Evolutionary conservation across 2,329 filamentous ascomycete species (phyloP).

Genomic region (Beauveria sp.): DNA sequence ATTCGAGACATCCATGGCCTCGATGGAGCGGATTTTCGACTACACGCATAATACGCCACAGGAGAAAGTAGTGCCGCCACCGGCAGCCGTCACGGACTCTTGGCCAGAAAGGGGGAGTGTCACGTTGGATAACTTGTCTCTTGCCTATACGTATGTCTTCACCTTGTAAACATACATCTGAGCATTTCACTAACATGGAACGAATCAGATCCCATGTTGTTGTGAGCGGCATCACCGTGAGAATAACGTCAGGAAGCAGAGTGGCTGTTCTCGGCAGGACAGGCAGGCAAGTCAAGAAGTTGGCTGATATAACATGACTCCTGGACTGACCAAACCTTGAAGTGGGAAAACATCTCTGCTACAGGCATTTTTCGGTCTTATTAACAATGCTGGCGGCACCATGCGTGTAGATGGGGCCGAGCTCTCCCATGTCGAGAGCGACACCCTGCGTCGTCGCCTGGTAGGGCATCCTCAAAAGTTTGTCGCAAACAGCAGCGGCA

Average conservation of each 20-base stretch:
- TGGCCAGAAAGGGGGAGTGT: neutral
- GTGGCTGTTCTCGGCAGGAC: slow-evolving; percentile 2
- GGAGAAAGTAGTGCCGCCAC: neutral
- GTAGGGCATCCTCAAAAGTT: too few relatives aligned
- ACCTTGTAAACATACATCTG: too few relatives aligned
- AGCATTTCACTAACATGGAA: neutral
- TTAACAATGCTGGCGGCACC: neutral
- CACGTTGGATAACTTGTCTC: neutral
- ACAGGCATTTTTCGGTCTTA: slow-evolving; percentile 3
- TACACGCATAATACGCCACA: neutral
- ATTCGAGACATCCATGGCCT: neutral
- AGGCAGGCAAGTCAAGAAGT: neutral
- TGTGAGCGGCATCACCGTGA: neutral
- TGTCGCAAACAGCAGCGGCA: too few relatives aligned
- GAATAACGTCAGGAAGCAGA: neutral
- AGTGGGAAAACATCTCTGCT: slow-evolving; percentile 4
- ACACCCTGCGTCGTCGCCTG: neutral
- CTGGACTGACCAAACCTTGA: neutral
- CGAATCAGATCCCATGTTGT: neutral
- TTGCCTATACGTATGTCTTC: neutral
- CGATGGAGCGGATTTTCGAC: neutral
- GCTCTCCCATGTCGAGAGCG: too few relatives aligned
- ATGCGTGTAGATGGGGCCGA: too few relatives aligned
- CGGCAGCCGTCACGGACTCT: neutral
- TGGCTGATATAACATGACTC: neutral